Evolutionary conservation across 371 early-diverging fungal species (phyloP).

Genomic region (Conidiobolus coronatus): DNA sequence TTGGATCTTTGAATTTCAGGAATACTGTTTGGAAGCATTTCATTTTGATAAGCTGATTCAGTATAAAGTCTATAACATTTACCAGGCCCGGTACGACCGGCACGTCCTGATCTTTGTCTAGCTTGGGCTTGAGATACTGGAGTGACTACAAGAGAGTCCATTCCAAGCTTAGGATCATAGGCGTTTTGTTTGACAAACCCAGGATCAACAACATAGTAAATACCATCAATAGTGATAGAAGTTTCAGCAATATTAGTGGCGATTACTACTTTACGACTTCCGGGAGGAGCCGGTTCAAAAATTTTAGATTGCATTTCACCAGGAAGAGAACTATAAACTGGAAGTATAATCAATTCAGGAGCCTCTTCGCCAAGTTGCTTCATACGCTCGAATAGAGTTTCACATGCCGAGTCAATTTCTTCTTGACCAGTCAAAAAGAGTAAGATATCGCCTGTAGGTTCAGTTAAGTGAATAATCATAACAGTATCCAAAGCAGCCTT

Average conservation of each 20-base stretch:
- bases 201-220: conserved; percentile 94
- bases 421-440: conserved; percentile 97
- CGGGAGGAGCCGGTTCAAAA: conserved; percentile 86
- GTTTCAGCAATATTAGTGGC: conserved; percentile 99
- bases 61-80: conserved; percentile 94
- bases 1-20: conserved; percentile 98
- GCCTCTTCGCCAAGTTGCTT: conserved; percentile 85
- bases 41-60: conserved; percentile 80
- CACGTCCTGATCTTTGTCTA: conserved; percentile 93
- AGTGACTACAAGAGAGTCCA: conserved; percentile 81
- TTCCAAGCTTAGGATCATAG: conserved; percentile 83
- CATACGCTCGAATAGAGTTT: conserved; percentile 83
- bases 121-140: conserved; percentile 95
- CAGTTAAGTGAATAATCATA: conserved; percentile 89
- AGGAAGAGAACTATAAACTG: conserved; percentile 85
- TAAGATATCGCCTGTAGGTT: conserved; percentile 92
- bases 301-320: conserved; percentile 83
- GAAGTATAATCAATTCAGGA: conserved; percentile 80
- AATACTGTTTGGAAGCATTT: conserved; percentile 84
- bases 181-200: conserved; percentile 95
- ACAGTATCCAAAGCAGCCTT: conserved; percentile 82
- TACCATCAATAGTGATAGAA: conserved; percentile 96
- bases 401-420: conserved; percentile 86
- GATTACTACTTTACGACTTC: conserved; percentile 84
- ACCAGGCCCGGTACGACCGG: conserved; percentile 94